Conservation (phyloP, 805 yeast species). For the Myxozyma udenii region DNA sequence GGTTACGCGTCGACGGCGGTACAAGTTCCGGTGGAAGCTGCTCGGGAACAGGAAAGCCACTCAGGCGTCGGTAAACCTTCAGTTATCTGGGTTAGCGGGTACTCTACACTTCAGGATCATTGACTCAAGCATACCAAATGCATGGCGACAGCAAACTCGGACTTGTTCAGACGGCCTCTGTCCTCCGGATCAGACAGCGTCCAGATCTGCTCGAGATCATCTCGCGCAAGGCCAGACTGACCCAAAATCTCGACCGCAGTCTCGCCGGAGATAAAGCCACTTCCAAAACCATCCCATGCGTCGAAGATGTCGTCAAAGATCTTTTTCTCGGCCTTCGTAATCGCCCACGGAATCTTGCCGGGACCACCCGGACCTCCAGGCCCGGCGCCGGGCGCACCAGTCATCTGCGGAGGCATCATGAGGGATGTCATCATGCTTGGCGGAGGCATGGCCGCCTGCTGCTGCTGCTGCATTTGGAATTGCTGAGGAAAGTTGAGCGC, state of each 20-base stretch:
- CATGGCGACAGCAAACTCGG: slow-evolving; percentile 96
- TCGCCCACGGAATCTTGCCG: slow-evolving; percentile 68
- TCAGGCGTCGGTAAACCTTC: slow-evolving; percentile 70
- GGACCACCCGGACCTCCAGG: slow-evolving; percentile 59
- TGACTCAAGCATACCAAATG: slow-evolving; percentile 55
- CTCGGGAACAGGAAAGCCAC: slow-evolving; percentile 81
- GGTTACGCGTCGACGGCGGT: slow-evolving; percentile 77
- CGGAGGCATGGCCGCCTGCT: slow-evolving; percentile 57
- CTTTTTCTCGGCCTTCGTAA: slow-evolving; percentile 80
- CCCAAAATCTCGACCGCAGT: slow-evolving; percentile 83
- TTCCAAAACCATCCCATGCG: slow-evolving; percentile 72
- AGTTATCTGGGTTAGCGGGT: not conserved
- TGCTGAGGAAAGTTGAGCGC: not conserved
- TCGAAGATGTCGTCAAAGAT: slow-evolving; percentile 83
- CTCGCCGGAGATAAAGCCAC: slow-evolving; percentile 73
- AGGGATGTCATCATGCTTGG: slow-evolving; percentile 27
- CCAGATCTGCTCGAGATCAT: slow-evolving; percentile 90
- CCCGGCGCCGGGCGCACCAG: slow-evolving; percentile 39
- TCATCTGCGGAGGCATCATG: slow-evolving; percentile 24
- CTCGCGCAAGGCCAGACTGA: slow-evolving; percentile 82
- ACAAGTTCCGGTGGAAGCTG: slow-evolving; percentile 82
- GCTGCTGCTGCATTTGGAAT: slow-evolving; percentile 13
- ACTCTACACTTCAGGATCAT: not conserved
- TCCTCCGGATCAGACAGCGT: slow-evolving; percentile 78
- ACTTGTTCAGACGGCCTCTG: slow-evolving; percentile 77